Evolutionary conservation across 2,329 filamentous ascomycete genomes (phyloP).

Genomic region (Arachnomyces sp.): DNA sequence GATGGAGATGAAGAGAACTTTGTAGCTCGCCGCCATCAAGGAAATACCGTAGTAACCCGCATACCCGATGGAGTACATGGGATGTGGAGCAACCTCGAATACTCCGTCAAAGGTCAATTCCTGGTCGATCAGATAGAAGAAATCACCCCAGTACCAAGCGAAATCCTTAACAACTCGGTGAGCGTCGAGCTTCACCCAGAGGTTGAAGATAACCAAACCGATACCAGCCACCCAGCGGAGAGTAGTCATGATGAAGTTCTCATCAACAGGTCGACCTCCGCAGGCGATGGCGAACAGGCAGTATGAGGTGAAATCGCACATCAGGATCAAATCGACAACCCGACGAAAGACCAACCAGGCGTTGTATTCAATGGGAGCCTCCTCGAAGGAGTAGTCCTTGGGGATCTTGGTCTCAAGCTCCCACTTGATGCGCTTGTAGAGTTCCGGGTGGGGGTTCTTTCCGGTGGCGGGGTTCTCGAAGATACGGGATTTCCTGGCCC

Average conservation of each 20-base stretch:
- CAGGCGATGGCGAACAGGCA: slow-evolving; percentile 91
- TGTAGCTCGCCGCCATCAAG: slow-evolving; percentile 95
- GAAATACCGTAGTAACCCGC: slow-evolving; percentile 97
- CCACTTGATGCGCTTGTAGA: slow-evolving; percentile 75
- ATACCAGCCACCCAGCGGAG: slow-evolving; percentile 74
- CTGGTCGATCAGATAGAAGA: slow-evolving; percentile 97
- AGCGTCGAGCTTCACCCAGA: slow-evolving; percentile 97
- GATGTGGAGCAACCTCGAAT: slow-evolving; percentile 97
- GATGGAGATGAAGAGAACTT: slow-evolving; percentile 94
- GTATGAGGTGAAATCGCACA: slow-evolving; percentile 98
- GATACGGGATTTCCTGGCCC: slow-evolving; percentile 76
- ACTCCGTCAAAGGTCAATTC: slow-evolving; percentile 97
- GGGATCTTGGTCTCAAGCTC: slow-evolving; percentile 94
- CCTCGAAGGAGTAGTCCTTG: slow-evolving; percentile 85
- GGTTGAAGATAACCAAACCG: slow-evolving; percentile 78
- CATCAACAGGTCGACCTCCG: slow-evolving; percentile 62
- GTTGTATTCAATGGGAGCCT: slow-evolving; percentile 95
- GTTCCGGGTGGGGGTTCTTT: slow-evolving; percentile 69
- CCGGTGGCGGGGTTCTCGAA: slow-evolving; percentile 79
- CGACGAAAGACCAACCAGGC: slow-evolving; percentile 96
- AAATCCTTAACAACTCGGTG: slow-evolving; percentile 98
- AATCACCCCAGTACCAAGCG: slow-evolving; percentile 99
- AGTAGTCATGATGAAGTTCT: slow-evolving; percentile 59
- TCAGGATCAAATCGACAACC: slow-evolving; percentile 90
- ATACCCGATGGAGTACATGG: slow-evolving; percentile 98